Conservation (phyloP, 352 stramenopile species). For the Plasmopara muralis region DNA sequence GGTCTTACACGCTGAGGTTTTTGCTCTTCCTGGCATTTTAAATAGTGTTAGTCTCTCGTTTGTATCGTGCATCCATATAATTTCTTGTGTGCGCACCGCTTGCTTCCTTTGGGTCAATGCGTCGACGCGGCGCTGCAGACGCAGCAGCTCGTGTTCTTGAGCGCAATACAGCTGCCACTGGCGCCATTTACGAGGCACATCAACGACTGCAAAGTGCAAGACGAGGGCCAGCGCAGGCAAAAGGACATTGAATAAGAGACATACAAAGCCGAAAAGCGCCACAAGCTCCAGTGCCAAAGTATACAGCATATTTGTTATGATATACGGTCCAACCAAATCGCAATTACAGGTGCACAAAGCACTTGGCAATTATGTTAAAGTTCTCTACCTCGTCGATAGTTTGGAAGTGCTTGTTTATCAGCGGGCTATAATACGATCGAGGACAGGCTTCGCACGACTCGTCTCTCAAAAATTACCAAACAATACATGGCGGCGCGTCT, state of each 20-base stretch:
- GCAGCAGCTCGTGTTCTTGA: conserved; percentile 35
- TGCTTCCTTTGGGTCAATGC: conserved; percentile 19
- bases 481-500: conserved; percentile 16
- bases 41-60: not conserved
- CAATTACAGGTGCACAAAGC: conserved; percentile 13
- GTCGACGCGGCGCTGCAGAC: conserved; percentile 31
- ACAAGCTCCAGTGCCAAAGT: conserved; percentile 31
- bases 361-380: conserved; percentile 24
- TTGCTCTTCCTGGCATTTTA: conserved; percentile 20
- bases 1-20: conserved; percentile 10
- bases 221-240: conserved; percentile 26
- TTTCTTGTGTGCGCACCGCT: conserved; percentile 7
- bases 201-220: conserved; percentile 24
- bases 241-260: conserved; percentile 35
- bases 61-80: not conserved
- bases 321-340: conserved; percentile 15
- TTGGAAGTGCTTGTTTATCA: conserved; percentile 30
- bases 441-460: conserved; percentile 23
- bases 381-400: conserved; percentile 27
- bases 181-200: conserved; percentile 29
- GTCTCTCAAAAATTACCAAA: conserved; percentile 31
- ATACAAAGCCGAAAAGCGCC: conserved; percentile 43
- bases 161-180: conserved; percentile 31
- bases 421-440: conserved; percentile 35
- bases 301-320: not conserved